phyloP scores from a whole-genome alignment of 768 basidiomycete genomes.

The Rickenella mellea region DNA sequence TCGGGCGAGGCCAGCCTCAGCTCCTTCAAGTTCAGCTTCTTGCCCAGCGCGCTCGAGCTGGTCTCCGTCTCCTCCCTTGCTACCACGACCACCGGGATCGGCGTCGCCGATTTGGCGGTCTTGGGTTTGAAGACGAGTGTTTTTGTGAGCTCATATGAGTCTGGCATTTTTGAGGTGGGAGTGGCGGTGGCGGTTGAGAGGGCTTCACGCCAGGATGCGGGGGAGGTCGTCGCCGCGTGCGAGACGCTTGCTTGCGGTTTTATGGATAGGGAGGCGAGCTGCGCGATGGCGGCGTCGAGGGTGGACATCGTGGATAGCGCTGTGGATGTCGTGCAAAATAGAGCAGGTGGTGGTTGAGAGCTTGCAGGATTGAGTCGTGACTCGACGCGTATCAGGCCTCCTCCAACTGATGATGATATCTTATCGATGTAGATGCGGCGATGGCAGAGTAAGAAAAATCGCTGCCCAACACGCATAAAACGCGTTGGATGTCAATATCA shows the following conservation, averaged over 20 bases:
- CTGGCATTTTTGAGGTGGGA: constrained; percentile 32
- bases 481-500: no score
- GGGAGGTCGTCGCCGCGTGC: constrained; percentile 60
- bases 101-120: constrained; percentile 80
- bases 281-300: no score
- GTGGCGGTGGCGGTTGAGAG: constrained; percentile 42
- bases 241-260: constrained; percentile 38
- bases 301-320: no score
- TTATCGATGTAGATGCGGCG: no score
- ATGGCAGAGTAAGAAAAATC: no score
- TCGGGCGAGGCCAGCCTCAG: constrained; percentile 80
- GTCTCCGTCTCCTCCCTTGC: constrained; percentile 82
- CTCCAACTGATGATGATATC: no score
- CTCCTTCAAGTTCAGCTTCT: constrained; percentile 79
- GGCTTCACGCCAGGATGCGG: constrained; percentile 68
- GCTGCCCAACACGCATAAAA: no score
- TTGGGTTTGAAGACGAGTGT: constrained; percentile 95
- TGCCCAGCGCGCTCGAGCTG: constrained; percentile 65
- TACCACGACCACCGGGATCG: constrained; percentile 81
- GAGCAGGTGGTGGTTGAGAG: no score
- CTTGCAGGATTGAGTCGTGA: no score
- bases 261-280: constrained; percentile 45
- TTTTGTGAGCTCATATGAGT: constrained; percentile 62
- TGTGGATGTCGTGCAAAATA: no score
- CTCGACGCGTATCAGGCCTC: no score